Evolutionary conservation across 331 rosid genomes (phyloP).

Genomic region (Pyrus hybrid): DNA sequence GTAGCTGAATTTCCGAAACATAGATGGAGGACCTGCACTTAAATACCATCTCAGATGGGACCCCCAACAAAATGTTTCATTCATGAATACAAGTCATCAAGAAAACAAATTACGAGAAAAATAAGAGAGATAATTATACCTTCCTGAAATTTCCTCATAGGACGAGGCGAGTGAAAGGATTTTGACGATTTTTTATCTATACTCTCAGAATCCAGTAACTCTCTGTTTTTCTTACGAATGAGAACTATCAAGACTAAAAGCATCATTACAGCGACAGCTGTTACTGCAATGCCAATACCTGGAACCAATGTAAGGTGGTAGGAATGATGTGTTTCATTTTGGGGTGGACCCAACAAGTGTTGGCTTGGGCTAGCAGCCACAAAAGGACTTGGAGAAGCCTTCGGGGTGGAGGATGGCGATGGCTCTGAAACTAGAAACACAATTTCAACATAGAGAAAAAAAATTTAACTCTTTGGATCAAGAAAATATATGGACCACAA

Average conservation of each 20-base stretch:
- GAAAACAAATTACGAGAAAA: slow-evolving; percentile 8
- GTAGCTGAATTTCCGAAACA: slow-evolving; percentile 73
- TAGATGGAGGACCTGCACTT: slow-evolving; percentile 64
- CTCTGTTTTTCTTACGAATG: slow-evolving; percentile 70
- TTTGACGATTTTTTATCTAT: slow-evolving; percentile 42
- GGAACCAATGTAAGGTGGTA: slow-evolving; percentile 70
- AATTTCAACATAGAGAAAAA: slow-evolving; percentile 4
- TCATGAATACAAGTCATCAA: not conserved
- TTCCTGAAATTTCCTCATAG: slow-evolving; percentile 72
- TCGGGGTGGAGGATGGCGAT: slow-evolving; percentile 50
- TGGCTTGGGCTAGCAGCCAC: slow-evolving; percentile 71
- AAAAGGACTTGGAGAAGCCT: slow-evolving; percentile 66
- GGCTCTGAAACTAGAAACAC: slow-evolving; percentile 51
- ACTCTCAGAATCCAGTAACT: slow-evolving; percentile 52
- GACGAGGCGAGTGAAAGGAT: slow-evolving; percentile 39
- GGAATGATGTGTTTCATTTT: slow-evolving; percentile 39
- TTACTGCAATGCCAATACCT: slow-evolving; percentile 69
- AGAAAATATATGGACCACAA: not conserved
- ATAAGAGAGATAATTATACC: slow-evolving; percentile 34
- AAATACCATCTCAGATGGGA: slow-evolving; percentile 3
- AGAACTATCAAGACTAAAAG: slow-evolving; percentile 69
- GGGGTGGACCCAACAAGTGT: slow-evolving; percentile 37
- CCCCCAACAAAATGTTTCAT: not conserved
- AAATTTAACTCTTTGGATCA: not conserved
- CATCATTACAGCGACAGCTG: slow-evolving; percentile 60